Evolutionary conservation across 2,329 filamentous ascomycete genomes (phyloP).

Genomic region (Monosporascus sp.): DNA sequence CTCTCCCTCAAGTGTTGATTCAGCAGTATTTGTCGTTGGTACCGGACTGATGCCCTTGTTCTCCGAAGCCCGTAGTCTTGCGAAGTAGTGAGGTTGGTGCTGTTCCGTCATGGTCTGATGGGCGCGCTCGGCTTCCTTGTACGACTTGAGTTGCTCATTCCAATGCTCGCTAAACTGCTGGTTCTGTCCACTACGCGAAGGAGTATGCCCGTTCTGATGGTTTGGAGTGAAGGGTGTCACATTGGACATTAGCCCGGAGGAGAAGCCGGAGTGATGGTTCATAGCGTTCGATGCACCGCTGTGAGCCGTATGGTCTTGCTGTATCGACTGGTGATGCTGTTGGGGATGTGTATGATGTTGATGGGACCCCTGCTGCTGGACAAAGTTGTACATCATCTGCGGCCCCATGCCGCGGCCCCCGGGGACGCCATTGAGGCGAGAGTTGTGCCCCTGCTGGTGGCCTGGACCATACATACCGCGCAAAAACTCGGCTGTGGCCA

Average conservation of each 20-base stretch:
- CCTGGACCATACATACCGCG: constrained; percentile 69
- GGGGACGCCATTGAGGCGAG: constrained; percentile 69
- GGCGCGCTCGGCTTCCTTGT: constrained; percentile 70
- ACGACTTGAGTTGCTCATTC: constrained; percentile 79
- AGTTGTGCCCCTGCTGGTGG: constrained; percentile 68
- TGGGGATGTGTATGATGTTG: constrained; percentile 63
- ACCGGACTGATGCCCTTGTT: constrained; percentile 62
- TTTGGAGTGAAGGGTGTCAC: constrained; percentile 55
- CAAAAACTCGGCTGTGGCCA: constrained; percentile 2
- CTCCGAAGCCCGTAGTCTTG: constrained; percentile 63
- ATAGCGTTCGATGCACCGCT: constrained; percentile 50
- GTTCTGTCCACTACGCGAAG: constrained; percentile 43
- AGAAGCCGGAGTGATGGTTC: constrained; percentile 55
- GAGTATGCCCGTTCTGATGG: constrained; percentile 54
- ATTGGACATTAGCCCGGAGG: constrained; percentile 60
- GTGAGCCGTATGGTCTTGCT: constrained; percentile 53
- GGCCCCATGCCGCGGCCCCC: constrained; percentile 48
- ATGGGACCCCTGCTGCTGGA: constrained; percentile 32
- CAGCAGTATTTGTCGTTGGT: constrained; percentile 42
- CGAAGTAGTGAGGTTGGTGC: constrained; percentile 66
- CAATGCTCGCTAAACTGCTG: constrained; percentile 66
- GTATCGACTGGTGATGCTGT: constrained; percentile 52
- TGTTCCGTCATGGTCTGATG: constrained; percentile 67
- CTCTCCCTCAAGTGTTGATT: constrained; percentile 49
- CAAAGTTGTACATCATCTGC: constrained; percentile 63